Evolutionary conservation across 257 asterid genomes (phyloP).

Genomic region (Jacaranda copaia): DNA sequence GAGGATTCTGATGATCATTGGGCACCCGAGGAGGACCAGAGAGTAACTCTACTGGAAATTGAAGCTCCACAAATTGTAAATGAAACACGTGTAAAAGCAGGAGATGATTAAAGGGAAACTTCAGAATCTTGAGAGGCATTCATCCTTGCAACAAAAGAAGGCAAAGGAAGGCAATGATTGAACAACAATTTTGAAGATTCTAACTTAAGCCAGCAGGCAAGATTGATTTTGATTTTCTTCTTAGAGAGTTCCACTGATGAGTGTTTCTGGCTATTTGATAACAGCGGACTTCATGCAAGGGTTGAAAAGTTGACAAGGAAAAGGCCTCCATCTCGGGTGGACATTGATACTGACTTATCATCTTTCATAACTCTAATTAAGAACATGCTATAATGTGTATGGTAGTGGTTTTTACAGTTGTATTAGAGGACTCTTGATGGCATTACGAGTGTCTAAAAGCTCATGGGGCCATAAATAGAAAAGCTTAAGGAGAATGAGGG

Average conservation of each 20-base stretch:
- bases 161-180: constrained; percentile 13
- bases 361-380: neutral
- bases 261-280: neutral
- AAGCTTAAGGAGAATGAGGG: neutral
- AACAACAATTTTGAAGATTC: constrained; percentile 27
- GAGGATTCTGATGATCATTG: constrained; percentile 41
- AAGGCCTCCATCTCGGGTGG: constrained; percentile 17
- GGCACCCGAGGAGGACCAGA: constrained; percentile 36
- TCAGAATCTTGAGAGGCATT: constrained; percentile 4
- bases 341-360: constrained; percentile 13
- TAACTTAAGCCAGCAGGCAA: constrained; percentile 22
- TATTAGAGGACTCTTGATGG: constrained; percentile 3
- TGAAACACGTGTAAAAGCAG: constrained; percentile 31
- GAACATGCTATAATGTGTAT: constrained; percentile 32
- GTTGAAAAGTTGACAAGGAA: constrained; percentile 26
- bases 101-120: constrained; percentile 31
- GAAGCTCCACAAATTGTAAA: constrained; percentile 35
- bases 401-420: constrained; percentile 2
- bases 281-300: constrained; percentile 10
- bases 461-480: constrained; percentile 1
- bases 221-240: constrained; percentile 8
- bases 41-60: constrained; percentile 33
- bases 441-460: constrained; percentile 19
- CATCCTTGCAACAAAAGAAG: constrained; percentile 12
- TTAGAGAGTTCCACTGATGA: constrained; percentile 4